Evolutionary conservation across 192 early-diverging fungal species (phyloP).

Genomic region (Chytriomyces confervae): DNA sequence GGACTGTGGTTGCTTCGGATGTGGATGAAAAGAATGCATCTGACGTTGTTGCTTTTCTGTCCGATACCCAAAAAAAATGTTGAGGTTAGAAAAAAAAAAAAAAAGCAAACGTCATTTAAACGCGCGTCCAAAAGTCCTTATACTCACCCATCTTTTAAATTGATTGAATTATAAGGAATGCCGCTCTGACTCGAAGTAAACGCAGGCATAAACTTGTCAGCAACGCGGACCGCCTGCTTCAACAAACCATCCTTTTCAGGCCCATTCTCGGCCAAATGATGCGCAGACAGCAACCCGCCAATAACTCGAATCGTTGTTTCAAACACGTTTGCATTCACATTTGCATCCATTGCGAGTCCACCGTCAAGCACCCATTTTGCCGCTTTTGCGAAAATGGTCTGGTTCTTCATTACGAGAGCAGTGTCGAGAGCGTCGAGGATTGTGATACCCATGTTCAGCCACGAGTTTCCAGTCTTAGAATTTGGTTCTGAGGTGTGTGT

Average conservation of each 20-base stretch:
- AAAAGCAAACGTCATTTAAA: too few species aligned
- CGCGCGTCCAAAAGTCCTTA: too few species aligned
- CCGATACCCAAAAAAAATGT: not conserved
- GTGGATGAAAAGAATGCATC: conserved; percentile 42
- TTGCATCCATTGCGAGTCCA: conserved; percentile 68
- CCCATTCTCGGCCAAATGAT: conserved; percentile 67
- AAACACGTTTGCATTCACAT: conserved; percentile 67
- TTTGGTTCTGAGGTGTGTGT: conserved; percentile 55
- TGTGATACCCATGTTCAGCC: conserved; percentile 81
- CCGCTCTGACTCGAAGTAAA: conserved; percentile 66
- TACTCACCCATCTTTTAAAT: conserved; percentile 48
- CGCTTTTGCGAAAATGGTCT: conserved; percentile 74
- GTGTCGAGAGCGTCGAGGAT: conserved; percentile 88
- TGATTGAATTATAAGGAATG: conserved; percentile 69
- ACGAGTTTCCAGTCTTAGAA: conserved; percentile 67
- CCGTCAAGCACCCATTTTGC: conserved; percentile 64
- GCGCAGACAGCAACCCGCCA: conserved; percentile 80
- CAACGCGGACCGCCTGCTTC: conserved; percentile 77
- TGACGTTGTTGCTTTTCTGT: conserved; percentile 3
- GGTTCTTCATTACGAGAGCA: conserved; percentile 74
- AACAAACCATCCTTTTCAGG: conserved; percentile 65
- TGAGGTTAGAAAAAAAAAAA: not conserved
- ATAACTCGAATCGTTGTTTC: conserved; percentile 89
- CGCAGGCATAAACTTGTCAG: conserved; percentile 70
- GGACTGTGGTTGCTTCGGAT: conserved; percentile 83